Percentiles rank a stretch among this genome's conserved stretches.
These are phyloP conservation scores for Cutaneotrichosporon mucoides DNA, from an alignment of 1,284 basidiomycete genomes.

Conservation along the genomic window DNA sequence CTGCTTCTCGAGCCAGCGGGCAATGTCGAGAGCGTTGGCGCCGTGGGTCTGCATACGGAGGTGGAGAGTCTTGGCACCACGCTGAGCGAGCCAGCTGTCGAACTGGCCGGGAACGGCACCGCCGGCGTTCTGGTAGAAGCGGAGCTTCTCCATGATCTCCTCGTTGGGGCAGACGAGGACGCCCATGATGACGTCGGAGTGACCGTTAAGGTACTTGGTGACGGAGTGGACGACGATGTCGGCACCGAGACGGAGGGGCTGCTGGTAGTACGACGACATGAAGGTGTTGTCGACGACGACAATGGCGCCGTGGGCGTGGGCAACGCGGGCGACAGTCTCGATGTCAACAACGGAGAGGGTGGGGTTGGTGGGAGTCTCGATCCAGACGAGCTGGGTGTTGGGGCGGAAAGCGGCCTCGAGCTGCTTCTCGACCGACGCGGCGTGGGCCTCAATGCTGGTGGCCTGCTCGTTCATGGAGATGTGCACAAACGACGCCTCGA, in stretches of 20 bases:
- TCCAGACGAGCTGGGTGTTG: slow-evolving; percentile 75
- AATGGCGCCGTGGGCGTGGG: slow-evolving; percentile 15
- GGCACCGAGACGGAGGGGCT: slow-evolving; percentile 63
- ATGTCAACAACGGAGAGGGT: slow-evolving; percentile 62
- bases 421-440: slow-evolving; percentile 6
- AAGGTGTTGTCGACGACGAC: slow-evolving; percentile 78
- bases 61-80: slow-evolving; percentile 85
- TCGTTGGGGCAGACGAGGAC: slow-evolving; percentile 58
- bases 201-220: slow-evolving; percentile 87
- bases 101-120: slow-evolving; percentile 83
- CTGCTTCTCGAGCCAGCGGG: slow-evolving; percentile 60
- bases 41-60: slow-evolving; percentile 86
- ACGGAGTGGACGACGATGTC: slow-evolving; percentile 52
- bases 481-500: slow-evolving; percentile 81
- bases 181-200: slow-evolving; percentile 88
- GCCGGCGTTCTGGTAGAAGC: slow-evolving; percentile 86
- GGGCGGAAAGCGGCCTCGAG: slow-evolving; percentile 9
- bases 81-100: slow-evolving; percentile 87
- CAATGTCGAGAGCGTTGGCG: slow-evolving; percentile 72
- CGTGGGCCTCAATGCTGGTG: slow-evolving; percentile 10
- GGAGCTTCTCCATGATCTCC: slow-evolving; percentile 50
- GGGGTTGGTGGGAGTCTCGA: slow-evolving; percentile 94
- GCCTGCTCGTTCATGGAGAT: slow-evolving; percentile 45
- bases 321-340: slow-evolving; percentile 14
- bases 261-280: slow-evolving; percentile 85